Evolutionary conservation across 2,329 filamentous ascomycete species (phyloP).

Genomic region (Fusarium temperatum): DNA sequence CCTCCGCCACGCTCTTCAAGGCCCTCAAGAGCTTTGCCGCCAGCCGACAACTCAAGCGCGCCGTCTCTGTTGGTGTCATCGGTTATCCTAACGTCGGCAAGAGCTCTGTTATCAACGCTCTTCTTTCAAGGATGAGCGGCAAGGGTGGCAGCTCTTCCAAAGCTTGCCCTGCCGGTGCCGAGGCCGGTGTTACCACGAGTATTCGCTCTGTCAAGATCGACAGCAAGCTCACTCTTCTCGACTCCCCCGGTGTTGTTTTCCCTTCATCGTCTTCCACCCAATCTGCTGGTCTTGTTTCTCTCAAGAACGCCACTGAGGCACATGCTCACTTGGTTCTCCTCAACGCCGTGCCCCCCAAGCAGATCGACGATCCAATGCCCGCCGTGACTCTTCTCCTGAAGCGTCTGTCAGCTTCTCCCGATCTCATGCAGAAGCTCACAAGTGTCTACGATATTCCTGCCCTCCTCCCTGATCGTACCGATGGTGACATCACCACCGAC

Average conservation of each 20-base stretch:
- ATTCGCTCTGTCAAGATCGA: constrained; percentile 93
- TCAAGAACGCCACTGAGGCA: constrained; percentile 73
- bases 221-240: constrained; percentile 90
- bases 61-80: constrained; percentile 90
- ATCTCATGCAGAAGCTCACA: constrained; percentile 81
- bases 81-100: constrained; percentile 97
- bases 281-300: constrained; percentile 54
- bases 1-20: constrained; percentile 84
- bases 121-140: constrained; percentile 79
- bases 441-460: constrained; percentile 86
- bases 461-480: constrained; percentile 70
- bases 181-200: constrained; percentile 90
- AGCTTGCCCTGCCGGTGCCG: constrained; percentile 87
- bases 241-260: constrained; percentile 95
- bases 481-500: constrained; percentile 83
- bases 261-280: constrained; percentile 66
- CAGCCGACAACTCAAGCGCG: constrained; percentile 84
- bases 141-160: constrained; percentile 64
- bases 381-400: constrained; percentile 86
- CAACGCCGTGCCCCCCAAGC: constrained; percentile 91
- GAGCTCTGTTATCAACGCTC: constrained; percentile 94
- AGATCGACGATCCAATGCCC: constrained; percentile 91
- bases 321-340: constrained; percentile 87
- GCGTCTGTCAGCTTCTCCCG: constrained; percentile 76
- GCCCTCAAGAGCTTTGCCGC: constrained; percentile 90